Evolutionary conservation across 164 flowering plant species (phyloP), one percentile per base, ranked within the genome.

Genomic region (Taxillus chinensis): DNA sequence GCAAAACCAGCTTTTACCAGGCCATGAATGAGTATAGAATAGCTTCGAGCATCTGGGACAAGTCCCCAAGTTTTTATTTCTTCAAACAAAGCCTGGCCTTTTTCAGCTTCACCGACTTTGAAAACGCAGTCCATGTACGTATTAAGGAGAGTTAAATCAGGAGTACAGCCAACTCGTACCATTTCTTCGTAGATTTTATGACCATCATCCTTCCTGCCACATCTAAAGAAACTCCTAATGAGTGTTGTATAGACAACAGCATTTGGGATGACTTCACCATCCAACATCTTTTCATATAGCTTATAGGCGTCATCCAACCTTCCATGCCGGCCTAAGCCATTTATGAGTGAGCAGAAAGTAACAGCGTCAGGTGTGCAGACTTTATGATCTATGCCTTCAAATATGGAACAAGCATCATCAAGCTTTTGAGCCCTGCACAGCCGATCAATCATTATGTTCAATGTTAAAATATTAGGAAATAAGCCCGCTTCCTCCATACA

Each of bases 61-160:
- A 87, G 76, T 15, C 92, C 95, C 8, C 45, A 75, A 45, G 78
- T 62, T 59, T 82, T 85, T 42, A 92, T 92, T 71, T 92, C 93
- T 57, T 79, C 78, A 71, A 92, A 92, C 59, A 89, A 55, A 63
- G 83, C 80, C 62, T 90, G 76, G 49, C 91, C 98, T 63, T 83
- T 84, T 54, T 87, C 96, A 17, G 75, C 75, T 71, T 92, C 95
- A 14, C 95, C 95, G 41, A 85, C 79, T 74, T 90, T 92, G 71
- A 92, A 92, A 68, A 86, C 90, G 71, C 96, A 86, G 75, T 92
- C 98, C 98, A 90, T 92, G 74, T 92, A 92, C 45, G 87, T 85
- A 64, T 92, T 92, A 40, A 90, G 83, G 46, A 92, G 88, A 17
- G 75, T 80, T 48, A 87, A 74, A 64, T 92, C 98, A 45, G 90